These are phyloP conservation scores for Bifiguratus adelaidae DNA, from an alignment of 192 early-diverging fungal species.

Conservation along the genomic window DNA sequence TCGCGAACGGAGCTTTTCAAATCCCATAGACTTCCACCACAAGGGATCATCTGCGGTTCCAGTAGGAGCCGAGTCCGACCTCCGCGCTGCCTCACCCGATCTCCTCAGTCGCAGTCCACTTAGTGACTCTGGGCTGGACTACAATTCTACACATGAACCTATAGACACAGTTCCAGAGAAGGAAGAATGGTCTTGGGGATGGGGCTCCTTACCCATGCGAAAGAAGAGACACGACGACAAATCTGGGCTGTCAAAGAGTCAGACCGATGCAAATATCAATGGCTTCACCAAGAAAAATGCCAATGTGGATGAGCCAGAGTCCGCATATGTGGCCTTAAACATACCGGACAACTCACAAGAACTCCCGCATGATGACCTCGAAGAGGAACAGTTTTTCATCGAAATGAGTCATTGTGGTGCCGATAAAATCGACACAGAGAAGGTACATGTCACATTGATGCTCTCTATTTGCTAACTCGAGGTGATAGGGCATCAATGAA, in stretches of 20 bases:
- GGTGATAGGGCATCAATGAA: constrained; percentile 15
- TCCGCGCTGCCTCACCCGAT: too few relatives aligned
- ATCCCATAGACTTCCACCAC: too few relatives aligned
- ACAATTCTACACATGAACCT: too few relatives aligned
- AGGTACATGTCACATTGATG: constrained; percentile 12
- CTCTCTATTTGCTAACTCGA: neutral
- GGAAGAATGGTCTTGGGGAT: constrained; percentile 59
- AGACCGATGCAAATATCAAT: neutral
- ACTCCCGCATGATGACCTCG: constrained; percentile 9
- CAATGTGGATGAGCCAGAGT: constrained; percentile 13
- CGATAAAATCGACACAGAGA: constrained; percentile 26
- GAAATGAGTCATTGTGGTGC: constrained; percentile 48
- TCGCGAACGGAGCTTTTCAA: too few relatives aligned
- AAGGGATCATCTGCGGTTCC: too few relatives aligned
- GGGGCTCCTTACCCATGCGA: constrained; percentile 59
- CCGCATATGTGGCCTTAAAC: neutral
- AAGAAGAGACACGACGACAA: constrained; percentile 5
- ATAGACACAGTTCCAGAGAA: too few relatives aligned
- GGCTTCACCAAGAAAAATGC: constrained; percentile 15
- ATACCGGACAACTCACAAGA: neutral
- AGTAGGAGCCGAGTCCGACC: too few relatives aligned
- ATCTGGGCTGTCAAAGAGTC: neutral
- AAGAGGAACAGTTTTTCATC: constrained; percentile 29
- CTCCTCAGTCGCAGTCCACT: neutral
- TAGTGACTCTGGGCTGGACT: constrained; percentile 11